These are phyloP conservation scores for Pseudoneurospora amorphoporcata DNA, from an alignment of 495 filamentous ascomycete genomes.

Conservation along the genomic window DNA sequence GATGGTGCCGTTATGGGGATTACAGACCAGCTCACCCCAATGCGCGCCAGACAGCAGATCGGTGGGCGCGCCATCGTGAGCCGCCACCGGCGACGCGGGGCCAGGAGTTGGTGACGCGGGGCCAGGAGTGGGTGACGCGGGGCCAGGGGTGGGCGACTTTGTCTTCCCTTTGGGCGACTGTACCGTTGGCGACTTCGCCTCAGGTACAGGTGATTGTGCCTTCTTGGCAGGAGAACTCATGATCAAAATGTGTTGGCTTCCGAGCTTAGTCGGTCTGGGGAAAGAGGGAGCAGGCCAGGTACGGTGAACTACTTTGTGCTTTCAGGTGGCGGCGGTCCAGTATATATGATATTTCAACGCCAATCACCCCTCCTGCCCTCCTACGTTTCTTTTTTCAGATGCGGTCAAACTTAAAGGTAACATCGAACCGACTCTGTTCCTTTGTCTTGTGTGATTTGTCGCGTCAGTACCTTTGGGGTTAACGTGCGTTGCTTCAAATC, in stretches of 20 bases:
- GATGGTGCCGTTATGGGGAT: not conserved
- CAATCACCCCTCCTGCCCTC: not conserved
- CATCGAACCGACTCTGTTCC: not conserved
- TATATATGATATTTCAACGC: not conserved
- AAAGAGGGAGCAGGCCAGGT: not conserved
- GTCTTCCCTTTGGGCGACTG: not conserved
- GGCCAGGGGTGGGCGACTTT: not conserved
- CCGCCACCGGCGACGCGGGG: not conserved
- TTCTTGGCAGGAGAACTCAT: not conserved
- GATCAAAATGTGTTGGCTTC: not conserved
- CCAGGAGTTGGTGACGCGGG: not conserved
- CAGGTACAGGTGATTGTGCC: not conserved
- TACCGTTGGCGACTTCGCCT: not conserved
- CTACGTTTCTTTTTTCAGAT: not conserved
- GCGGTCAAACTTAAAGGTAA: not conserved
- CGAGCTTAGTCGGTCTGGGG: not conserved
- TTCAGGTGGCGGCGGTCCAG: not conserved
- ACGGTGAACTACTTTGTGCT: not conserved
- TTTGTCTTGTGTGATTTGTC: not conserved
- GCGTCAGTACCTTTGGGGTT: not conserved
- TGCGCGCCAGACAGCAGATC: not conserved
- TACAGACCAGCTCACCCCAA: not conserved
- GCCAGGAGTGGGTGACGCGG: not conserved
- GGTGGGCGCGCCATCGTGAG: not conserved
- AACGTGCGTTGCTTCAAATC: not conserved